Evolutionary conservation across 306 rosid genomes (phyloP).

Genomic region (Notholithocarpus densiflorus): DNA sequence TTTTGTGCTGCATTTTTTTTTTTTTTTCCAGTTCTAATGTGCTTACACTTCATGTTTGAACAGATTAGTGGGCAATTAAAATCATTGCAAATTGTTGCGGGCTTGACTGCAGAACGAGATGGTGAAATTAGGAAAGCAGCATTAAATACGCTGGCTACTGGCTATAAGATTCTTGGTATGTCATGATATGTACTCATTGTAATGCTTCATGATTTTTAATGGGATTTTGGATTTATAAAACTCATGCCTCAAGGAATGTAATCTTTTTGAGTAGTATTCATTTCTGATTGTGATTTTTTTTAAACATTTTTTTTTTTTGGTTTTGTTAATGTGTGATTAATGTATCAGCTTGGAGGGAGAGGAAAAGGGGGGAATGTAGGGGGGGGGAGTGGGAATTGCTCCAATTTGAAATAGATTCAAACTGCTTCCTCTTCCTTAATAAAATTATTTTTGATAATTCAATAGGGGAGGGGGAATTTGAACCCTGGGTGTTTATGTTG

Average conservation of each 20-base stretch:
- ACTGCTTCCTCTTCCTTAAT: no score
- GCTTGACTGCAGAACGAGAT: slow-evolving; percentile 96
- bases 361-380: no score
- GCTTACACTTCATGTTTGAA: slow-evolving; percentile 20
- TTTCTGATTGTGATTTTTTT: not conserved
- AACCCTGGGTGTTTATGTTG: no score
- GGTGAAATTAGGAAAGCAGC: slow-evolving; percentile 98
- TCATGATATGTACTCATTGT: slow-evolving; percentile 10
- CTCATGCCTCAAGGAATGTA: not conserved
- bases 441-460: no score
- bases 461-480: no score
- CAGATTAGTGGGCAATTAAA: slow-evolving; percentile 95
- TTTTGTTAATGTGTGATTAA: not conserved
- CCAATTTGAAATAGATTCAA: not conserved
- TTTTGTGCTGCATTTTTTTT: not conserved
- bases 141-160: slow-evolving; percentile 86
- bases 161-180: slow-evolving; percentile 98
- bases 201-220: not conserved
- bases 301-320: not conserved
- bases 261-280: not conserved
- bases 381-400: not conserved
- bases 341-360: no score
- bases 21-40: not conserved
- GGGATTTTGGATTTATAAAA: not conserved
- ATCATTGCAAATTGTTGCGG: slow-evolving; percentile 88